phyloP scores from a whole-genome alignment of 106 monocot species.

The Acorus calamus region DNA sequence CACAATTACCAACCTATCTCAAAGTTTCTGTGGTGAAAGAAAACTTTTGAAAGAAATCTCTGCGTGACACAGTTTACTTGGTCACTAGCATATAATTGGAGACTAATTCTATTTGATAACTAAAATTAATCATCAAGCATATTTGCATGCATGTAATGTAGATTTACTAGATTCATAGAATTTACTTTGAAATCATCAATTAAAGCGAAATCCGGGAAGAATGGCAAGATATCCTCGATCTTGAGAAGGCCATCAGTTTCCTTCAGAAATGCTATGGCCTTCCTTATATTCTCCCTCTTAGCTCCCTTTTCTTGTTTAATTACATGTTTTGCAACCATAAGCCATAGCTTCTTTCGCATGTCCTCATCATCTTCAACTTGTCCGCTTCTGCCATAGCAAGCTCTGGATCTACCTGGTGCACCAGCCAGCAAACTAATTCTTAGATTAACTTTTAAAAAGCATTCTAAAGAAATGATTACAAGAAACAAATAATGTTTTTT shows the following conservation, averaged over 20 bases:
- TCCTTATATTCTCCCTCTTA: slow-evolving; percentile 97
- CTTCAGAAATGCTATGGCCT: slow-evolving; percentile 94
- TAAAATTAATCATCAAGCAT: too few relatives aligned
- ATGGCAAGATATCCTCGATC: slow-evolving; percentile 97
- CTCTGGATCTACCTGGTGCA: slow-evolving; percentile 75
- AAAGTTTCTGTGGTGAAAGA: too few relatives aligned
- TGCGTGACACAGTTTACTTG: too few relatives aligned
- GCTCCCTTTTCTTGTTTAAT: slow-evolving; percentile 92
- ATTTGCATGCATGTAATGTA: too few relatives aligned
- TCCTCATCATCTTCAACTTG: slow-evolving; percentile 99
- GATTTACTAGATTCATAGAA: background rate
- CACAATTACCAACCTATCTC: too few relatives aligned
- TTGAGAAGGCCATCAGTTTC: slow-evolving; percentile 93
- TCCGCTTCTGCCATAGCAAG: slow-evolving; percentile 99
- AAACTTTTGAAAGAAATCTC: too few relatives aligned
- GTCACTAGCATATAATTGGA: too few relatives aligned
- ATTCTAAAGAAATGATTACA: too few relatives aligned
- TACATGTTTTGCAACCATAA: slow-evolving; percentile 98
- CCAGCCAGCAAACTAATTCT: background rate
- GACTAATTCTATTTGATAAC: too few relatives aligned
- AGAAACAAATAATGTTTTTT: too few relatives aligned
- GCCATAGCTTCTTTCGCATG: slow-evolving; percentile 89
- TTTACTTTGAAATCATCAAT: slow-evolving; percentile 99
- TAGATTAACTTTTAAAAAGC: background rate
- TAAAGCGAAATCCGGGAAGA: slow-evolving; percentile 94